These are phyloP conservation scores for Ettlia oleoabundans DNA, from an alignment of 139 green algal species.

Conservation along the genomic window DNA sequence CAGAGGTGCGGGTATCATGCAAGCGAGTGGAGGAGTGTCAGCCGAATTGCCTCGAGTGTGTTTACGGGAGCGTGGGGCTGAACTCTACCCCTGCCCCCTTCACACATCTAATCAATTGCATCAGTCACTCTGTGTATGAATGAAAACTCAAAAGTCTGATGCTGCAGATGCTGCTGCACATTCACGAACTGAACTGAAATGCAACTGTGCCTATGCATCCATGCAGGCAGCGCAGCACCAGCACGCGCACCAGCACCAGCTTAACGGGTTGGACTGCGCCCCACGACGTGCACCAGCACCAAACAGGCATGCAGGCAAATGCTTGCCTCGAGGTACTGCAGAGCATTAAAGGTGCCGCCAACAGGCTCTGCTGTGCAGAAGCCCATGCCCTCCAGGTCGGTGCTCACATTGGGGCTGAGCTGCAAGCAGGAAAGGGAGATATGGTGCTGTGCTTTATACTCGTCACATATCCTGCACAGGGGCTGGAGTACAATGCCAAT, in stretches of 20 bases:
- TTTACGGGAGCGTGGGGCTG: too few species aligned
- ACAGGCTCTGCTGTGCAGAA: not conserved
- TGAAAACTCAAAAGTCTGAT: too few species aligned
- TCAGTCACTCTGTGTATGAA: too few species aligned
- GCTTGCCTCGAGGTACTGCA: slow-evolving; percentile 14
- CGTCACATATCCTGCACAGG: not conserved
- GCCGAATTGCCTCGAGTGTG: not conserved
- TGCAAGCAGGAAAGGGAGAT: not conserved
- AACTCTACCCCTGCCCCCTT: too few species aligned
- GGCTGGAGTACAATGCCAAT: not conserved
- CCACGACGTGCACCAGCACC: too few species aligned
- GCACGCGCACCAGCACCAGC: too few species aligned
- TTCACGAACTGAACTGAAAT: not conserved
- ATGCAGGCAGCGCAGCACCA: too few species aligned
- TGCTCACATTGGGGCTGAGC: slow-evolving; percentile 11
- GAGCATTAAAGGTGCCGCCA: not conserved
- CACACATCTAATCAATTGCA: too few species aligned
- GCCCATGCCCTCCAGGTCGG: slow-evolving; percentile 2
- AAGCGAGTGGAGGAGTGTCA: not conserved
- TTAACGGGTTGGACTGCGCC: too few species aligned
- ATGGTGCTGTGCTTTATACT: not conserved
- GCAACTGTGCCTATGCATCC: too few species aligned
- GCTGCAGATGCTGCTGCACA: too few species aligned
- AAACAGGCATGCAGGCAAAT: not conserved
- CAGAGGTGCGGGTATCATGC: not conserved